phyloP scores from a whole-genome alignment of 345 rosid genomes.

The Anastatica hierochuntica region DNA sequence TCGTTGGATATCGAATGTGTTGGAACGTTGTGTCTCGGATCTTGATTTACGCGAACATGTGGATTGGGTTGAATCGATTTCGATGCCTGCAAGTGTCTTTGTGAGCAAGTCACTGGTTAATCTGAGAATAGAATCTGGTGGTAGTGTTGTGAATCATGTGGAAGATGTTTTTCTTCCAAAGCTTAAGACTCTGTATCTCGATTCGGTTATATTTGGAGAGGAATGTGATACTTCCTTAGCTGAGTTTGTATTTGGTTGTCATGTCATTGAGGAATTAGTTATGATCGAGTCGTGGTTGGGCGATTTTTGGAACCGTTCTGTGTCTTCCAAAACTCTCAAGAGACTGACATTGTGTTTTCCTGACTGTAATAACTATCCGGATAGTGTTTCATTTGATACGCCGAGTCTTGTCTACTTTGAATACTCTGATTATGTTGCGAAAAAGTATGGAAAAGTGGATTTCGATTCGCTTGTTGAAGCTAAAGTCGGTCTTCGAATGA shows the following conservation, averaged over 20 bases:
- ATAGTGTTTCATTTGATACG: not conserved
- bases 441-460: not conserved
- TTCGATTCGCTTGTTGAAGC: constrained; percentile 10
- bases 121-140: not conserved
- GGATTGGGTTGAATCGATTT: no score
- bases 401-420: constrained; percentile 7
- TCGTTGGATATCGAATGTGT: not conserved
- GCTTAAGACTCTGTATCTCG: not conserved
- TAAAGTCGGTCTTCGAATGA: constrained; percentile 1
- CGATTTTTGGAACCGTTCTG: not conserved
- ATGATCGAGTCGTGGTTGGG: not conserved
- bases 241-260: not conserved
- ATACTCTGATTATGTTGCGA: not conserved
- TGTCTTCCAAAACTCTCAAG: not conserved
- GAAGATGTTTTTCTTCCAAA: not conserved
- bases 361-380: not conserved
- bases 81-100: not conserved
- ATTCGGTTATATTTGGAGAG: constrained; percentile 30
- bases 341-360: not conserved
- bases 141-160: not conserved
- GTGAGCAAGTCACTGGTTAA: not conserved
- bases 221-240: no score
- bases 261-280: not conserved
- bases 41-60: not conserved
- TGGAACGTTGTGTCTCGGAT: not conserved